Percentiles rank a stretch among this genome's conserved stretches.
Conservation (phyloP, 2,329 filamentous ascomycete species). For the Botryotinia globosa region DNA sequence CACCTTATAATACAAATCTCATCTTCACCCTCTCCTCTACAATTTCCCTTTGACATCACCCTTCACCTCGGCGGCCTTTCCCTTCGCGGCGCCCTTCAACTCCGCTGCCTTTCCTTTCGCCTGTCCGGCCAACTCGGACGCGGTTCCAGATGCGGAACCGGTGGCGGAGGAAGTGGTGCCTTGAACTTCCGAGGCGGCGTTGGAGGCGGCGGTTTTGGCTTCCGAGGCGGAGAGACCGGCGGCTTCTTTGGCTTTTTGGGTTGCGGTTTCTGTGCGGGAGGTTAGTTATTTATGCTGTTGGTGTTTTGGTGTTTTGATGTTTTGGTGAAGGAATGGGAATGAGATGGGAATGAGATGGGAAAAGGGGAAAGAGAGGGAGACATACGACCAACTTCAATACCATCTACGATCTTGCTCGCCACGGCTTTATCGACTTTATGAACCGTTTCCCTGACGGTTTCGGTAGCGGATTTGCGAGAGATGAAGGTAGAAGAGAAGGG, state of each 20-base stretch:
- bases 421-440: constrained; percentile 60
- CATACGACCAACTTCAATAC: constrained; percentile 58
- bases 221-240: constrained; percentile 40
- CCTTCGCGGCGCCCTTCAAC: constrained; percentile 43
- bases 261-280: constrained; percentile 38
- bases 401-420: constrained; percentile 59
- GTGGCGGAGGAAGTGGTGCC: constrained; percentile 38
- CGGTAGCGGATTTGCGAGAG: not conserved
- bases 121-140: constrained; percentile 40
- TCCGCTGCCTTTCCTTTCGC: constrained; percentile 41
- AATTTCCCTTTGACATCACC: not conserved
- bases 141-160: constrained; percentile 39
- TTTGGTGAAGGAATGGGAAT: too few relatives aligned
- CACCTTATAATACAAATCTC: not conserved
- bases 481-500: not conserved
- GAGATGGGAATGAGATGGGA: too few relatives aligned
- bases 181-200: constrained; percentile 36
- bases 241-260: constrained; percentile 50
- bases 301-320: too few relatives aligned
- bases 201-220: constrained; percentile 33
- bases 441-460: constrained; percentile 50
- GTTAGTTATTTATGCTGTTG: not conserved
- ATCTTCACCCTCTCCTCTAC: not conserved
- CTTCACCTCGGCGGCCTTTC: constrained; percentile 13
- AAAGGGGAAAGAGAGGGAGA: constrained; percentile 21